Percentiles rank a stretch among this genome's conserved stretches.
phyloP scores from a whole-genome alignment of 345 rosid species.

The Populus simonii region DNA sequence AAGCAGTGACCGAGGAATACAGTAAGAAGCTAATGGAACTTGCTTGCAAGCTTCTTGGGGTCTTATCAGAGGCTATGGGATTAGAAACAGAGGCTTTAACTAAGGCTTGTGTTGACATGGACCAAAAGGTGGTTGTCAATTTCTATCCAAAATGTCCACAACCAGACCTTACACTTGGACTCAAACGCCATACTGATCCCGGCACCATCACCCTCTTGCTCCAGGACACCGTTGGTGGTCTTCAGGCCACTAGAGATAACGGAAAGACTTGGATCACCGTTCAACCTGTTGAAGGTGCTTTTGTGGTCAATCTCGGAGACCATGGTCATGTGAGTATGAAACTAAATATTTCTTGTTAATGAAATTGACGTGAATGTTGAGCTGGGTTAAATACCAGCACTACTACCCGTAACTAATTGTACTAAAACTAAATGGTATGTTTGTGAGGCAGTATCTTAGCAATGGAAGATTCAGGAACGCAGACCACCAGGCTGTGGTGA shows the following conservation, averaged over 20 bases:
- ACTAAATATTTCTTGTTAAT: background rate
- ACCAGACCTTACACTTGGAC: conserved; percentile 94
- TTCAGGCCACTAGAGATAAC: conserved; percentile 81
- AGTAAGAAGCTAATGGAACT: conserved; percentile 69
- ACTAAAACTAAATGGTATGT: background rate
- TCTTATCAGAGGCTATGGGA: conserved; percentile 86
- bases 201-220: conserved; percentile 89
- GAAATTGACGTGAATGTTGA: background rate
- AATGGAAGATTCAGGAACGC: conserved; percentile 37
- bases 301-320: conserved; percentile 94
- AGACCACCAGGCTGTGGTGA: conserved; percentile 38
- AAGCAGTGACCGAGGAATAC: conserved; percentile 55
- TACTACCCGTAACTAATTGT: background rate
- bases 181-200: conserved; percentile 94
- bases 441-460: conserved; percentile 25
- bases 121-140: conserved; percentile 86
- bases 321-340: conserved; percentile 79
- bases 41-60: conserved; percentile 81
- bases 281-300: conserved; percentile 84
- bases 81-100: conserved; percentile 77
- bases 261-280: conserved; percentile 96
- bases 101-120: conserved; percentile 91
- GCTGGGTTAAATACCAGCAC: background rate
- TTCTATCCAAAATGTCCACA: conserved; percentile 95
- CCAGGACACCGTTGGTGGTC: conserved; percentile 91